Evolutionary conservation across 768 basidiomycete genomes (phyloP), one percentile per base, ranked within the genome.

Genomic region (Psilocybe azurescens): DNA sequence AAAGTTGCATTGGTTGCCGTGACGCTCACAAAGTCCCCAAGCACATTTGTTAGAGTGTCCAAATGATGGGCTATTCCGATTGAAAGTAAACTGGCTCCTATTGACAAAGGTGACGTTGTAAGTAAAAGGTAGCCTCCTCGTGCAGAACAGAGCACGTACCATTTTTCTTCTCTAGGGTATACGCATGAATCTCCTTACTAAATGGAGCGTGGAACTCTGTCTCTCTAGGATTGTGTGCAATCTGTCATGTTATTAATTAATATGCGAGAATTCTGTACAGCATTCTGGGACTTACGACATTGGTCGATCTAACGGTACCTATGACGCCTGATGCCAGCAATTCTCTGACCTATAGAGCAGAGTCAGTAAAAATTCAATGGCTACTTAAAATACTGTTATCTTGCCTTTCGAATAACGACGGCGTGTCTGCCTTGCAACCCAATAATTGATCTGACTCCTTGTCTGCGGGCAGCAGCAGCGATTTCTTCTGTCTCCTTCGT

Each of bases 21-120:
- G 46, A 78, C 57, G n/a, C 72, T 68, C 3, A 63, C 54, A 62
- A 80, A 74, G 14, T 72, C 63, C 14, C 77, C 78, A 1, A 80
- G 72, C 16, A 73, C 52, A 60, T 66, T 51, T 0, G 67, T 73
- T 41, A 80, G 62, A 13, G 67, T 47, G 54, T 72, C 70, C 20
- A 78, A 62, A 29, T 71, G 64, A 56, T 78, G 78, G 0, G 74
- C 76, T 7, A 70, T 54, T 6, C 58, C 32, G 13, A 59, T 44
- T 16, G 24, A 16, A 28, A 59, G 50, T 9, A 39, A 39, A 32
- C 30, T 51, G 8, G 48, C n/a, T 9, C 58, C 49, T 59, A 16
- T n/a, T n/a, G 36, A 38, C n/a, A 18, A 49, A 33, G 33, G 9
- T 33, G 9, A 33, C 5, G 33, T 9, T 9, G n/a, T n/a, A n/a